Percentiles rank a stretch among this genome's conserved stretches.
Evolutionary conservation across 805 yeast species (phyloP).

Genomic region (Maudiozyma serrabonitensis): DNA sequence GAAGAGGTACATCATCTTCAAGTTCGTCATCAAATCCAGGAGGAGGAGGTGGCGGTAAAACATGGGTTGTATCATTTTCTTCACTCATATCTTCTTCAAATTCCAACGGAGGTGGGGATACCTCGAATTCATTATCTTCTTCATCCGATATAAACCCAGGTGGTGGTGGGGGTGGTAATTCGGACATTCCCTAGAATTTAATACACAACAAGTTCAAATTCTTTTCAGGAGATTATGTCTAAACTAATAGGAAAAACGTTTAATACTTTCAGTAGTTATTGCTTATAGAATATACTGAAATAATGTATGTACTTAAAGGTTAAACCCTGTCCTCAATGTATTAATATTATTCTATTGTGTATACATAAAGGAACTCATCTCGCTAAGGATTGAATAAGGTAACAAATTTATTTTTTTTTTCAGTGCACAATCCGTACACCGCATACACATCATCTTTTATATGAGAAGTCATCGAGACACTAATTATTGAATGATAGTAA

Average conservation of each 20-base stretch:
- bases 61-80: slow-evolving; percentile 7
- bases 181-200: slow-evolving; percentile 3
- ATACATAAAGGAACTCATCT: no score
- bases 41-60: slow-evolving; percentile 30
- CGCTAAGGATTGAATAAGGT: no score
- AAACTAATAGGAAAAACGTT: no score
- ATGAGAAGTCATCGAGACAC: not conserved
- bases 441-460: not conserved
- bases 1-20: slow-evolving; percentile 15
- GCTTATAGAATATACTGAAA: no score
- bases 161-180: slow-evolving; percentile 30
- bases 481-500: no score
- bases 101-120: slow-evolving; percentile 23
- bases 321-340: no score
- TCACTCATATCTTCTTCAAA: not conserved
- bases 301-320: no score
- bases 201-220: no score
- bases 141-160: slow-evolving; percentile 20
- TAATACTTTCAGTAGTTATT: no score
- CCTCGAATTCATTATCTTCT: slow-evolving; percentile 13
- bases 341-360: no score
- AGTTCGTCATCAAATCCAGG: slow-evolving; percentile 8
- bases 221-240: no score
- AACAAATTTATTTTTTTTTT: not conserved
- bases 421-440: not conserved